Conservation (phyloP, 1,284 basidiomycete genomes). For the Vanrija pseudolonga region DNA sequence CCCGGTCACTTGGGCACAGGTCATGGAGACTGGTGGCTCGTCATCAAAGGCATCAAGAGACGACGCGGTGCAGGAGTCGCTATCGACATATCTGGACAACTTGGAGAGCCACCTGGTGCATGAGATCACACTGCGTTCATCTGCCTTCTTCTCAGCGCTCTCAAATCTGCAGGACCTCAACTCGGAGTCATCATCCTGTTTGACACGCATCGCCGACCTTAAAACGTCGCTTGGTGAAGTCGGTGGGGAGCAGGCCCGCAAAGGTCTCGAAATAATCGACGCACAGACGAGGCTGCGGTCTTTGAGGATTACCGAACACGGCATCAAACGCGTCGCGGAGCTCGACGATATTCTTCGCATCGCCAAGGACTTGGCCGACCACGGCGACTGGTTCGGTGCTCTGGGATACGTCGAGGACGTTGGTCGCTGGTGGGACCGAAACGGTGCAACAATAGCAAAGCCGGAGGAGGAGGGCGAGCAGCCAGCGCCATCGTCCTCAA, state of each 20-base stretch:
- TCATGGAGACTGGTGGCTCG: constrained; percentile 51
- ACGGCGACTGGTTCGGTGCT: constrained; percentile 81
- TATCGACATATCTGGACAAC: constrained; percentile 89
- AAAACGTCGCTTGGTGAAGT: constrained; percentile 70
- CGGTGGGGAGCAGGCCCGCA: constrained; percentile 69
- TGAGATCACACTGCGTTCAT: constrained; percentile 84
- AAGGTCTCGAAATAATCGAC: constrained; percentile 69
- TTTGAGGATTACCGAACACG: constrained; percentile 59
- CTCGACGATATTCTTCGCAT: constrained; percentile 71
- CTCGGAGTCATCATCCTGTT: constrained; percentile 77
- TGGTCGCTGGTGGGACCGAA: constrained; percentile 61
- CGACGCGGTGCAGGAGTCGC: constrained; percentile 76
- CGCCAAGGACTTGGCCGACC: constrained; percentile 65
- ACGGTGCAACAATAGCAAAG: constrained; percentile 2
- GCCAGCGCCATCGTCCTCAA: neutral
- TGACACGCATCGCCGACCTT: constrained; percentile 70
- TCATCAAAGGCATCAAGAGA: constrained; percentile 48
- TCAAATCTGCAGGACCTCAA: constrained; percentile 90
- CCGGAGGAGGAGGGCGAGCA: constrained; percentile 4
- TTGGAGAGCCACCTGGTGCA: constrained; percentile 91
- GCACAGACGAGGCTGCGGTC: constrained; percentile 63
- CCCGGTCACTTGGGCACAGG: constrained; percentile 72
- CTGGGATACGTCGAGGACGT: constrained; percentile 72
- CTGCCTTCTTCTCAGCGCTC: constrained; percentile 94
- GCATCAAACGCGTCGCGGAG: constrained; percentile 63